These are phyloP conservation scores for Bolboschoenus planiculmis DNA, from an alignment of 176 grass and related monocot genomes.

Conservation along the genomic window DNA sequence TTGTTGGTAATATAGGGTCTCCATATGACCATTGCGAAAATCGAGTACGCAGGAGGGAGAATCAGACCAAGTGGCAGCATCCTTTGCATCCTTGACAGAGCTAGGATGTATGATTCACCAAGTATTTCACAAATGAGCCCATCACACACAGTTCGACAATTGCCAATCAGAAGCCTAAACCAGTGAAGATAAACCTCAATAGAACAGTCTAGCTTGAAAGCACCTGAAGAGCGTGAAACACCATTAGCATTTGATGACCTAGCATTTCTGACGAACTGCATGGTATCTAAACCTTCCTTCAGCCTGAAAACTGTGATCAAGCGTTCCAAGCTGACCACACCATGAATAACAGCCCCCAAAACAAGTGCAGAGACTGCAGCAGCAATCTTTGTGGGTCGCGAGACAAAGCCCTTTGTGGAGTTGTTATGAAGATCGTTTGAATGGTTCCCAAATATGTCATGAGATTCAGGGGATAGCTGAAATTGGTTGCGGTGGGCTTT, in stretches of 20 bases:
- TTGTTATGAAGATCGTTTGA: conserved; percentile 56
- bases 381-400: conserved; percentile 65
- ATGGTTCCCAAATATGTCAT: conserved; percentile 73
- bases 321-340: conserved; percentile 65
- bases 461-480: conserved; percentile 73
- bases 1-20: conserved; percentile 57
- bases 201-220: conserved; percentile 53
- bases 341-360: conserved; percentile 79
- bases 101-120: conserved; percentile 74
- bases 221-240: conserved; percentile 46
- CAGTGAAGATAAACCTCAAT: conserved; percentile 81
- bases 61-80: conserved; percentile 61
- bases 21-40: conserved; percentile 96
- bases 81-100: conserved; percentile 87
- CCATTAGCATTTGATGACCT: conserved; percentile 66
- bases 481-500: conserved; percentile 88
- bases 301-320: conserved; percentile 75
- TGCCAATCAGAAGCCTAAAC: conserved; percentile 83
- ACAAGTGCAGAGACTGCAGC: conserved; percentile 87
- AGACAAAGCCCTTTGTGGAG: conserved; percentile 56
- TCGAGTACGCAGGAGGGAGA: conserved; percentile 76
- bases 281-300: conserved; percentile 85
- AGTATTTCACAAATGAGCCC: conserved; percentile 87
- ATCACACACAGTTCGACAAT: conserved; percentile 78
- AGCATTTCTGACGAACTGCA: conserved; percentile 61